Base-by-base conservation (phyloP, 2,329 filamentous ascomycete genomes). In the Alternaria sp. region DNA sequence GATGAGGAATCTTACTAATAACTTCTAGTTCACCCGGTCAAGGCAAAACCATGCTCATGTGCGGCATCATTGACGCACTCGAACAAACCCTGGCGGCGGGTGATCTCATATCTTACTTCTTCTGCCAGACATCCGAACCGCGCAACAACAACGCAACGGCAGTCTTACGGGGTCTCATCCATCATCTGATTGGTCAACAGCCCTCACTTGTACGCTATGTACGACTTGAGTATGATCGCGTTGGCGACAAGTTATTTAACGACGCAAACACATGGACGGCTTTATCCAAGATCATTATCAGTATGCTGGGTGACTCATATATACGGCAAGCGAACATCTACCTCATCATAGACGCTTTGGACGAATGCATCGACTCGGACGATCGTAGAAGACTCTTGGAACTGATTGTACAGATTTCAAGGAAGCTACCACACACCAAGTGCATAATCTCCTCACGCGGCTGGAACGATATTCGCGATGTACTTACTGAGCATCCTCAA, bases 291-390 rank as follows among this genome's bases (percentile, higher is more conserved):
- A 37, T 37, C 15, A 9, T 41, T 41, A 41, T 5, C 37, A 41
- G 8, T 11, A 41, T 41, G 37, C 37, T 41, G 2, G 15, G 3
- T 0, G 37, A 41, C 15, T 1, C 2, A 6, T 5, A 18, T 3
- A 18, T 41, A 18, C 37, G 5, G 0, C 15, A 41, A 0, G 1
- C 0, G 1, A 41, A 6, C 2, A 41, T 41, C 37, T 18, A 11
- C 37, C 15, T 41, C 5, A 18, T 41, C 5, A 9, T 41, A 41
- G 37, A 41, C 37, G 37, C 37, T 6, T 2, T 41, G 8, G 37
- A 41, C 8, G 37, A 41, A 41, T 41, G 37, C 37, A 10, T 41
- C 37, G 37, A 10, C 4, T 2, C 8, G 2, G 37, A 41, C 2
- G 37, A 41, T 18, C 37, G 37, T 3, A 41, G 8, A 18, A 41